Evolutionary conservation across 805 yeast genomes (phyloP).

Genomic region (Kuraishia cidri): DNA sequence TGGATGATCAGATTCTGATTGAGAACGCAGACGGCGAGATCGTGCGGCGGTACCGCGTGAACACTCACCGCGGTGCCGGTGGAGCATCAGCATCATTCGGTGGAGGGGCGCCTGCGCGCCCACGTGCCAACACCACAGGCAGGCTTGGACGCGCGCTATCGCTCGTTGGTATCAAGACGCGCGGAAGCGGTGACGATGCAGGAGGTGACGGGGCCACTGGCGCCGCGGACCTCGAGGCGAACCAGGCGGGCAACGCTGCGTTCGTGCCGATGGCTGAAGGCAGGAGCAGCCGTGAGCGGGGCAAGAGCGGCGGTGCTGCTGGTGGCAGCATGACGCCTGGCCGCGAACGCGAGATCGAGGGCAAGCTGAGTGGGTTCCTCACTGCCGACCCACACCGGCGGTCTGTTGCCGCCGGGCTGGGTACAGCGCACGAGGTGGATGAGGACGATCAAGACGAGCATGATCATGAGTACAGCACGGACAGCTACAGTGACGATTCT

Average conservation of each 20-base stretch:
- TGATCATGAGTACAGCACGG: background rate
- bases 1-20: constrained; percentile 69
- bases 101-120: background rate
- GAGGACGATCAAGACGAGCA: background rate
- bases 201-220: constrained; percentile 4
- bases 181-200: constrained; percentile 4
- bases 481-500: background rate
- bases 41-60: constrained; percentile 71
- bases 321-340: too few relatives aligned
- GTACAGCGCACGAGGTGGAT: background rate
- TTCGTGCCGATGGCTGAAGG: background rate
- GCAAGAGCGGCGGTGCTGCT: too few relatives aligned
- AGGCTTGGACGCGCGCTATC: constrained; percentile 10
- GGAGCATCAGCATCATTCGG: background rate
- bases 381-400: background rate
- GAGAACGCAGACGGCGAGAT: constrained; percentile 93
- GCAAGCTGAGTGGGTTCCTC: too few relatives aligned
- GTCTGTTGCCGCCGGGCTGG: background rate
- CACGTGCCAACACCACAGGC: constrained; percentile 4
- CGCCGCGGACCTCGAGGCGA: constrained; percentile 1
- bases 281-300: too few relatives aligned
- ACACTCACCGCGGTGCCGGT: constrained; percentile 15
- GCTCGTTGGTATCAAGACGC: constrained; percentile 14
- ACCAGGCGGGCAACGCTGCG: background rate
- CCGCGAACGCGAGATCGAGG: too few relatives aligned